phyloP scores from a whole-genome alignment of 305 asterid species.

The Vinca major region DNA sequence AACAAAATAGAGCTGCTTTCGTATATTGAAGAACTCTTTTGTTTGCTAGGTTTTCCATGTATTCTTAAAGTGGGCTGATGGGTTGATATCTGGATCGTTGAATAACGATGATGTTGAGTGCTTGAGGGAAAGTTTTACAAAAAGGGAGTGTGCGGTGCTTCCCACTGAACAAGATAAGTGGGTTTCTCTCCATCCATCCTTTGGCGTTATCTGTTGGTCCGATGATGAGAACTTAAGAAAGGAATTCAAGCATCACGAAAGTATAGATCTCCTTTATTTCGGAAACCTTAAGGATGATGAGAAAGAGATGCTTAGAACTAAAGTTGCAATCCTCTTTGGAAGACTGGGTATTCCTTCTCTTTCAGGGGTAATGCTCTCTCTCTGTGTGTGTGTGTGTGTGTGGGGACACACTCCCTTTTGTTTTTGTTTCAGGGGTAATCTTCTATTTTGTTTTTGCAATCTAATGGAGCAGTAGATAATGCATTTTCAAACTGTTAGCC shows the following conservation, averaged over 20 bases:
- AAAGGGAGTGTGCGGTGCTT: slow-evolving; percentile 55
- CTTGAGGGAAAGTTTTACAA: slow-evolving; percentile 52
- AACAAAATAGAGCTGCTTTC: not conserved
- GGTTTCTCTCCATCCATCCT: slow-evolving; percentile 78
- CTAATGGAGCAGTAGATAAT: not conserved
- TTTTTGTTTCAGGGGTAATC: not conserved
- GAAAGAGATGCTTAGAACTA: slow-evolving; percentile 36
- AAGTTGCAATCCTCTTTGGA: slow-evolving; percentile 40
- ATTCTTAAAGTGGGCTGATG: slow-evolving; percentile 65
- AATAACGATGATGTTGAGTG: slow-evolving; percentile 52
- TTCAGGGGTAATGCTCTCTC: slow-evolving; percentile 52
- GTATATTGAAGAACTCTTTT: slow-evolving; percentile 13
- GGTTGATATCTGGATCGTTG: slow-evolving; percentile 56
- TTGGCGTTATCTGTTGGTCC: slow-evolving; percentile 80
- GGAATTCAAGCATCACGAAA: slow-evolving; percentile 55
- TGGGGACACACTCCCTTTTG: not conserved
- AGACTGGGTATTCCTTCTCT: slow-evolving; percentile 63
- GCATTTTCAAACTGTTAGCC: not conserved
- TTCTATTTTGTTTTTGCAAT: not conserved
- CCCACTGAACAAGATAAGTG: slow-evolving; percentile 89
- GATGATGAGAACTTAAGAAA: slow-evolving; percentile 55
- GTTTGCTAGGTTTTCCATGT: slow-evolving; percentile 63
- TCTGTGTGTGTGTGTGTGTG: slow-evolving; percentile 14
- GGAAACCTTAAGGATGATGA: slow-evolving; percentile 53
- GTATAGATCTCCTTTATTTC: slow-evolving; percentile 58